phyloP scores from a whole-genome alignment of 495 filamentous ascomycete genomes.

The Chlorociboria aeruginascens region DNA sequence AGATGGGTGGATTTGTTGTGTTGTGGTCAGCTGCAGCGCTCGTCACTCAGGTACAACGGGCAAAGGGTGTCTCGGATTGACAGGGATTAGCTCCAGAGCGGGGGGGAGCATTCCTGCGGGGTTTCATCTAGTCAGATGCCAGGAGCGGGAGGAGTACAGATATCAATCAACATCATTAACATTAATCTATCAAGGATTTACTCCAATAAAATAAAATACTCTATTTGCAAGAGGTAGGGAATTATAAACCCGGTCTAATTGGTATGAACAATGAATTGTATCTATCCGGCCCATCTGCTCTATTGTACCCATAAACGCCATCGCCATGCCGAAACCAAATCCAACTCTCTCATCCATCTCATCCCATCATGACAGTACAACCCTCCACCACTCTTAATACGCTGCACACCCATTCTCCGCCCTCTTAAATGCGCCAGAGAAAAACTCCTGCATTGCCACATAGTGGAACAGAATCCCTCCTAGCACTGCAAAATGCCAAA shows the following conservation, averaged over 20 bases:
- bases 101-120: not conserved
- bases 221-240: too few relatives aligned
- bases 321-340: conserved; percentile 6
- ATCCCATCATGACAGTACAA: not conserved
- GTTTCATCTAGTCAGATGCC: not conserved
- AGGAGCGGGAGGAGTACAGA: too few relatives aligned
- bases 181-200: too few relatives aligned
- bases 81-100: conserved; percentile 4
- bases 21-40: conserved; percentile 7
- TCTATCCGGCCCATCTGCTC: too few relatives aligned
- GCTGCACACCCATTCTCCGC: conserved; percentile 40
- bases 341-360: not conserved
- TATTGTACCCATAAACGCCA: not conserved
- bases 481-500: conserved; percentile 93
- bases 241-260: too few relatives aligned
- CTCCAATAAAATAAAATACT: too few relatives aligned
- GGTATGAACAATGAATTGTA: too few relatives aligned
- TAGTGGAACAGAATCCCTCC: conserved; percentile 98
- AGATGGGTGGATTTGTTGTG: not conserved
- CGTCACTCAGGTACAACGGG: not conserved
- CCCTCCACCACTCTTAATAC: conserved; percentile 1
- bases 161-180: not conserved
- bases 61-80: not conserved
- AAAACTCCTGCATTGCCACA: conserved; percentile 89
- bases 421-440: conserved; percentile 68